Base-by-base conservation (phyloP, 148 eudicot genomes). In the Rhododendron griersonianum region DNA sequence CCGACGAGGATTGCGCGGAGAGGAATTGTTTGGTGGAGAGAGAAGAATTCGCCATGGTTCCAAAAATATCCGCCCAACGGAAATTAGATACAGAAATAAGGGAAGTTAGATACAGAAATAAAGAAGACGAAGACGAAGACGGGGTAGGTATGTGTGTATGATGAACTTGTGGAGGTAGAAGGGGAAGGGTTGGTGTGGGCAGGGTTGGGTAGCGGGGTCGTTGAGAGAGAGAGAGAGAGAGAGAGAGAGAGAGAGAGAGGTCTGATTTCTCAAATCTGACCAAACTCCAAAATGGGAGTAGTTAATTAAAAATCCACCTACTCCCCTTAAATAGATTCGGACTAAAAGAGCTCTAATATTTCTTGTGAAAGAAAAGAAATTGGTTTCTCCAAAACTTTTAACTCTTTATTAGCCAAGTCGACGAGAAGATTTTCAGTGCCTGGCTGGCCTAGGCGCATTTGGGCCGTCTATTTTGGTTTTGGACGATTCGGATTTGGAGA, bases 1-100 rank as follows among this genome's bases (percentile, higher is more conserved):
- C 91, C n/a, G 91, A 25, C 13, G 33, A 74, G 14, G 90, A 71
- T 14, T 30, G 76, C 79, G 91, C 86, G 25, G 94, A 93, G 73
- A 94, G 84, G 23, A 94, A 93, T 6, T 89, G 90, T 67, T 94
- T 96, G 82, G 95, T 84, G n/a, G 92, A 87, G 75, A 96, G 90
- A 85, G 93, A 94, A 48, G 93, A 93, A 19, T 59, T 59, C 88
- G 95, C 92, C 95, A 92, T 91, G 82, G 86, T 77, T 47, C 65
- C 65, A 9, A 47, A n/a, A 15, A 5, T 0, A 16, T 14, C 28
- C 9, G 14, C 50, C 81, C 51, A 1, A 21, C 2, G 51, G 28
- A 78, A 39, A 78, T n/a, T 47, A 45, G 16, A 25, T 47, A 4
- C 5, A 41, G 4, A 77, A 37, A 37, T 37, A 75, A 11, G 0